Base-by-base conservation (phyloP, 306 rosid genomes). In the Prunus kanzakura region DNA sequence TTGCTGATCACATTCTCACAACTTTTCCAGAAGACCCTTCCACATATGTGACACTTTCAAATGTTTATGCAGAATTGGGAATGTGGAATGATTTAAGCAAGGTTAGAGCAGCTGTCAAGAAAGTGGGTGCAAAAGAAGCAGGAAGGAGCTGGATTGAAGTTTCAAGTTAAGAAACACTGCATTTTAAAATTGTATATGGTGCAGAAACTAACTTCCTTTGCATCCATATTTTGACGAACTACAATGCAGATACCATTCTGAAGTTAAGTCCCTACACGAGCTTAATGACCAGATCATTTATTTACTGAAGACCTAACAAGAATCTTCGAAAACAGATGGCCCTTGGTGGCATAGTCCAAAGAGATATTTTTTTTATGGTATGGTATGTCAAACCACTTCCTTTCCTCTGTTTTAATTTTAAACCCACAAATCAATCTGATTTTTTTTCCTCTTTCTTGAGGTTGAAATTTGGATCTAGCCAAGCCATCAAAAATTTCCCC, bases 81-180 rank as follows among this genome's bases (percentile, higher is more conserved):
- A 87, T 88, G 93, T 90, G 98, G 98, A 88, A 90, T 74, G 78
- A 72, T 71, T 70, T 87, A 65, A 82, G 93, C 84, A 74, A 84
- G 85, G 86, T 84, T 14, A 90, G 96, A 80, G 85, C 81, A 77
- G 78, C 88, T 78, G 82, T 79, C 16, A 88, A 78, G 80, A 81
- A 81, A 72, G 76, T 87, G 58, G 91, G 96, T 22, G 71, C 64
- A 32, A 91, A 88, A 86, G 81, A 75, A 78, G 93, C 88, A 55
- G 98, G 97, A 65, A 90, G 86, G 86, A 91, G 97, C 84, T 93
- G 98, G 97, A 89, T 94, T 78, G 94, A 90, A 86, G 83, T 84
- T 79, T 71, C 87, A 55, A 78, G 81, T 74, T 90, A 88, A 90
- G 78, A 69, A 74, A 73, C 70, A 45, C 79, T 67, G 78, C 77